Conservation (phyloP, 768 basidiomycete species). For the Mrakia frigida region DNA sequence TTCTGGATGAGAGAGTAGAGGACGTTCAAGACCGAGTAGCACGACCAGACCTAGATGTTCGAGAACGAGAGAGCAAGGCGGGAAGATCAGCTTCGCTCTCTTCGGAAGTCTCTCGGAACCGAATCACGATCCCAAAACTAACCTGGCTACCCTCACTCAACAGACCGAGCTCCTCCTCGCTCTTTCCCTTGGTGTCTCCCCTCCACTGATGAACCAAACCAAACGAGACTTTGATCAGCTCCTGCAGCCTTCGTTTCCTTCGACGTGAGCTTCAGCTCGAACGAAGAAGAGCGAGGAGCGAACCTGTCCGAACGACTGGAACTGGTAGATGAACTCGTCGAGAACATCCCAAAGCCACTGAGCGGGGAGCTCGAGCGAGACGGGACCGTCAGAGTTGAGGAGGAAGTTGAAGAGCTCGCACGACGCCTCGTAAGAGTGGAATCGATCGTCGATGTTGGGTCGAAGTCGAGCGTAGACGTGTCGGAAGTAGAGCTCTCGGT, state of each 20-base stretch:
- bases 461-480: slow-evolving; percentile 93
- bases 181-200: slow-evolving; percentile 69
- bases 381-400: slow-evolving; percentile 91
- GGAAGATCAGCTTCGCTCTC: neutral
- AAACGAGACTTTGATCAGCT: neutral
- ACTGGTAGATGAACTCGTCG: slow-evolving; percentile 75
- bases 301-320: slow-evolving; percentile 76
- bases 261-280: neutral
- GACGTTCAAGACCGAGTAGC: slow-evolving; percentile 96
- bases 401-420: slow-evolving; percentile 98
- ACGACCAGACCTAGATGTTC: slow-evolving; percentile 74
- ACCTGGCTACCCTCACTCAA: slow-evolving; percentile 44
- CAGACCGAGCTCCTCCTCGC: slow-evolving; percentile 52
- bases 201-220: slow-evolving; percentile 56
- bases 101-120: neutral
- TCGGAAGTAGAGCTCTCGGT: slow-evolving; percentile 67
- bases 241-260: neutral
- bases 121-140: neutral
- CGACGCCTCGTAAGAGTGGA: slow-evolving; percentile 82
- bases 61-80: slow-evolving; percentile 20
- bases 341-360: slow-evolving; percentile 90
- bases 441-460: slow-evolving; percentile 93
- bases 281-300: neutral
- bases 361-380: slow-evolving; percentile 85
- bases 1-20: slow-evolving; percentile 98